These are phyloP conservation scores for Cucurbita pepo DNA, from an alignment of 306 rosid species.

Conservation along the genomic window DNA sequence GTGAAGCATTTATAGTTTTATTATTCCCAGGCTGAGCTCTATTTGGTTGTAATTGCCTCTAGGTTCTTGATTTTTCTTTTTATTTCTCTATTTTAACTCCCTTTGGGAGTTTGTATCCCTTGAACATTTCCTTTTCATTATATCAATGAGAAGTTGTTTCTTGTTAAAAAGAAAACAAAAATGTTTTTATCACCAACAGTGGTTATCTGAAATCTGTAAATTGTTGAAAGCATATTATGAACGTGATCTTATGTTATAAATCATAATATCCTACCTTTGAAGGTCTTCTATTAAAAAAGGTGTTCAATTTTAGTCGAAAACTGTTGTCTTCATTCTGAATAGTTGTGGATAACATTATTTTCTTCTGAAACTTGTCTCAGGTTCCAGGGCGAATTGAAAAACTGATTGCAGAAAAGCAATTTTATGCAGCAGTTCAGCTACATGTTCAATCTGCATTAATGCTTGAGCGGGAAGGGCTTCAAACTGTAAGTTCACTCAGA, in stretches of 20 bases:
- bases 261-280: neutral
- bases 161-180: no score
- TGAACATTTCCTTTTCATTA: no score
- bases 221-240: neutral
- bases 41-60: no score
- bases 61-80: no score
- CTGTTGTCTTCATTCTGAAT: neutral
- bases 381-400: constrained; percentile 92
- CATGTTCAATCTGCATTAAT: constrained; percentile 75
- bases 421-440: constrained; percentile 90
- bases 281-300: neutral
- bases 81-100: no score
- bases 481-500: constrained; percentile 46
- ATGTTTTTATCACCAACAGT: no score
- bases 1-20: no score
- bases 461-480: constrained; percentile 95
- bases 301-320: neutral
- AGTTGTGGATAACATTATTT: constrained; percentile 10
- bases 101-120: no score
- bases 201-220: neutral
- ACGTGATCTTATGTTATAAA: neutral
- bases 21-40: no score
- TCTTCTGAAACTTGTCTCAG: constrained; percentile 30
- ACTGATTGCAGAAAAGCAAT: constrained; percentile 80
- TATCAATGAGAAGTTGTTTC: no score